Evolutionary conservation across 2,329 filamentous ascomycete species (phyloP).

Genomic region (Diaporthe velutina): DNA sequence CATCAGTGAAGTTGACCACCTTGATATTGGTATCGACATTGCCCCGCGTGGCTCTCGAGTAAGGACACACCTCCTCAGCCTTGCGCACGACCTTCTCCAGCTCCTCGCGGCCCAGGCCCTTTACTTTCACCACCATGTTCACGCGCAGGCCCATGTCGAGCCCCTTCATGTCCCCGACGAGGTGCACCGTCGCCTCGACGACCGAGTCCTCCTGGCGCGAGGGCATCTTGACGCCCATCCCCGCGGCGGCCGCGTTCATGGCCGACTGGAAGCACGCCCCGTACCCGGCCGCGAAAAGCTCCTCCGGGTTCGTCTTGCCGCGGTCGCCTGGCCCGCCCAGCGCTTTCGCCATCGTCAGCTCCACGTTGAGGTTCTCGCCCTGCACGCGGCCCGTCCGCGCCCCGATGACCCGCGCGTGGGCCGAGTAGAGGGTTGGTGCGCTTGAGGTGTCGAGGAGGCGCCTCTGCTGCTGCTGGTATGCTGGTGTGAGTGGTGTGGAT

Average conservation of each 20-base stretch:
- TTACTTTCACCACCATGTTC: slow-evolving; percentile 55
- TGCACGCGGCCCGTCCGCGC: slow-evolving; percentile 49
- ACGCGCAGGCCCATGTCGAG: slow-evolving; percentile 59
- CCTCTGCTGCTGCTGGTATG: slow-evolving; percentile 38
- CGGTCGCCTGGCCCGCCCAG: slow-evolving; percentile 54
- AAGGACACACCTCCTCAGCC: slow-evolving; percentile 47
- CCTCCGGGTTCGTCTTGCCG: slow-evolving; percentile 60
- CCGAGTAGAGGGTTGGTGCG: slow-evolving; percentile 54
- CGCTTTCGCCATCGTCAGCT: slow-evolving; percentile 58
- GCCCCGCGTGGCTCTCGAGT: slow-evolving; percentile 46
- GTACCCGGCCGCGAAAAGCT: slow-evolving; percentile 61
- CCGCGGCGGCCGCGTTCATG: slow-evolving; percentile 57
- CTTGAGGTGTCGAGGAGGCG: slow-evolving; percentile 54
- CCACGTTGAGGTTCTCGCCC: slow-evolving; percentile 47
- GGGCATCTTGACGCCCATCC: slow-evolving; percentile 56
- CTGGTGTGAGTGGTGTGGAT: neutral
- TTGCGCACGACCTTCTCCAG: slow-evolving; percentile 46
- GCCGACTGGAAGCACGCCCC: slow-evolving; percentile 61
- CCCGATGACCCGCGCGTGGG: slow-evolving; percentile 53
- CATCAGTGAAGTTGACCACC: slow-evolving; percentile 36
- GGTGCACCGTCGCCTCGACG: slow-evolving; percentile 56
- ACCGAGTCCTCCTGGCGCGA: slow-evolving; percentile 51
- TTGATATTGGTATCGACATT: slow-evolving; percentile 46
- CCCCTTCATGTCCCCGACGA: slow-evolving; percentile 59
- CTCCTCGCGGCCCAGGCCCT: slow-evolving; percentile 45